Evolutionary conservation across 371 early-diverging fungal species (phyloP), one percentile per base, ranked within the genome.

Genomic region (Circinella umbellata): DNA sequence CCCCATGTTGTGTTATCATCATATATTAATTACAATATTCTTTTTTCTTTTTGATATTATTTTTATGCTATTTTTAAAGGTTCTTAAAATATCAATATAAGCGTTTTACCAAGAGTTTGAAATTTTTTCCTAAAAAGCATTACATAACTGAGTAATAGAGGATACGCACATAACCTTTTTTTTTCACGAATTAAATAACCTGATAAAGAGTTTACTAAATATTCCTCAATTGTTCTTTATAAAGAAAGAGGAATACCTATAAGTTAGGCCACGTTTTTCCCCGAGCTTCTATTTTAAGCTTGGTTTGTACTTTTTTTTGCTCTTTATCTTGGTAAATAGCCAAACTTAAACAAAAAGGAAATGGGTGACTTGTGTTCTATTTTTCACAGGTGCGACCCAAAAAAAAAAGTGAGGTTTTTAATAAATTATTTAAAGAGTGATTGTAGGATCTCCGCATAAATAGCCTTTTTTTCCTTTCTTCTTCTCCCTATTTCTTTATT

Each of bases 221-320:
- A 57, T 57, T 34, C 57, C 27, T 18, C 27, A 27, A 57, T 27
- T 27, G 57, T 57, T 57, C 35, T 57, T 34, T 57, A 17, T 34
- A 57, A 34, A 34, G 20, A n/a, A 18, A 34, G 27, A 57, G 14
- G 57, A 18, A 57, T 27, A 20, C 57, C 57, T 57, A 18, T 57
- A 1, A 7, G 3, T 34, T 18, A 3, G 7, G 27, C 57, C 57
- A 57, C 57, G 57, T 57, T 57, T 57, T 57, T 57, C 34, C 35
- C 57, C 57, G 27, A 57, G 57, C 20, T 27, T 57, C 57, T 57
- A 57, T 57, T 57, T 57, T 57, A n/a, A 57, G 57, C 57, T 10
- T 57, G 57, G 57, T 57, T n/a, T 15, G 5, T 5, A 17, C 15
- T 51, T 42, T 42, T 5, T 51, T 51, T 51, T 51, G 14, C 51